phyloP scores from a whole-genome alignment of 2,329 filamentous ascomycete species.

The Aspergillus ibericus region DNA sequence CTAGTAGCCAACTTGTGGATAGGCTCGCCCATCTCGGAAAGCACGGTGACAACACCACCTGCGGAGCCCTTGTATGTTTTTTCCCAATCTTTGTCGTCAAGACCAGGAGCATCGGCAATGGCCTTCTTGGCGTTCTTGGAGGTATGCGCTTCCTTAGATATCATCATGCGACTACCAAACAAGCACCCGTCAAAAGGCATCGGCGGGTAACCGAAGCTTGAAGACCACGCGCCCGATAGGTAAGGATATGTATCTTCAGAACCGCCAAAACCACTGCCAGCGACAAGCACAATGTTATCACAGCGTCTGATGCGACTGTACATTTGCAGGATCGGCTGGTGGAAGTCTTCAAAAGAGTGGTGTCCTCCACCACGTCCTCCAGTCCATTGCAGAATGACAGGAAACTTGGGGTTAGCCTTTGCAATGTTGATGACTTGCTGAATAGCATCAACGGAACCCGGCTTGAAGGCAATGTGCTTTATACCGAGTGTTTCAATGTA shows the following conservation, averaged over 20 bases:
- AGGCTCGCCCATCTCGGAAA: slow-evolving; percentile 98
- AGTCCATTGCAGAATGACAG: slow-evolving; percentile 88
- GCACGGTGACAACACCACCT: slow-evolving; percentile 92
- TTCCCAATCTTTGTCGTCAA: slow-evolving; percentile 84
- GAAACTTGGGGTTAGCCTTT: slow-evolving; percentile 85
- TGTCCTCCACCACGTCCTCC: slow-evolving; percentile 90
- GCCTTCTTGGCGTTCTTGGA: slow-evolving; percentile 85
- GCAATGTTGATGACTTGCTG: slow-evolving; percentile 89
- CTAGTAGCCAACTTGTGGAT: slow-evolving; percentile 98
- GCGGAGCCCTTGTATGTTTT: slow-evolving; percentile 88
- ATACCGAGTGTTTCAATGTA: slow-evolving; percentile 90
- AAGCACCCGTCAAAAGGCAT: slow-evolving; percentile 93
- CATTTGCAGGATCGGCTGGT: slow-evolving; percentile 86
- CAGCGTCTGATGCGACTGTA: slow-evolving; percentile 83
- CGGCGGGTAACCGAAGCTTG: slow-evolving; percentile 78
- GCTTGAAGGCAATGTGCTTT: slow-evolving; percentile 93
- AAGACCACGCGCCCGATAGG: slow-evolving; percentile 84
- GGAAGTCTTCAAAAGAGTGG: slow-evolving; percentile 93
- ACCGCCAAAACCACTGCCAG: slow-evolving; percentile 86
- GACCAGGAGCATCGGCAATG: slow-evolving; percentile 79
- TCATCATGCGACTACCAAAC: slow-evolving; percentile 92
- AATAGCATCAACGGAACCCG: slow-evolving; percentile 82
- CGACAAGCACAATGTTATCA: slow-evolving; percentile 82
- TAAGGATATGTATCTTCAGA: slow-evolving; percentile 90
- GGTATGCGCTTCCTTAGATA: slow-evolving; percentile 85